Conservation (phyloP, 306 rosid species). For the Aeschynomene evenia region DNA sequence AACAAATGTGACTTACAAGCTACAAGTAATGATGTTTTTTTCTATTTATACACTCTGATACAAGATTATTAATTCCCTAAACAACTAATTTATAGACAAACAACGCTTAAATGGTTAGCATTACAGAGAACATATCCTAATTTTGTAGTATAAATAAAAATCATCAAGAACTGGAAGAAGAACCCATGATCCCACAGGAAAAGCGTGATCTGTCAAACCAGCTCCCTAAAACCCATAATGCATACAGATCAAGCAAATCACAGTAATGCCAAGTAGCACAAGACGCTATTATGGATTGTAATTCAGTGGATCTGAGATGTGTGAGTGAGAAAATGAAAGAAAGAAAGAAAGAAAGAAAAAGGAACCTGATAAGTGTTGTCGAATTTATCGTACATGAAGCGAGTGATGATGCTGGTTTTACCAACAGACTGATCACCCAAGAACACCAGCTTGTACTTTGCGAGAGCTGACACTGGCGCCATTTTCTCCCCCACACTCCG, state of each 20-base stretch:
- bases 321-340: conserved; percentile 1
- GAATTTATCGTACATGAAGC: conserved; percentile 52
- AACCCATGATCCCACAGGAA: conserved; percentile 11
- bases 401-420: conserved; percentile 53
- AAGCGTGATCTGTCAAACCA: conserved; percentile 25
- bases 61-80: too few relatives aligned
- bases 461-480: conserved; percentile 54
- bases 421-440: conserved; percentile 53
- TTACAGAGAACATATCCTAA: not conserved
- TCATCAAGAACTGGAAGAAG: not conserved
- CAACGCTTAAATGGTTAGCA: not conserved
- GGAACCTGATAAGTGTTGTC: conserved; percentile 49
- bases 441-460: conserved; percentile 52
- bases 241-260: conserved; percentile 18
- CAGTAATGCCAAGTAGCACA: not conserved
- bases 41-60: too few relatives aligned
- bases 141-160: not conserved
- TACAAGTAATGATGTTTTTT: too few relatives aligned
- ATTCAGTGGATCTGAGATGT: not conserved
- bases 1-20: too few relatives aligned
- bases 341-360: not conserved
- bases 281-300: not conserved
- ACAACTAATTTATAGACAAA: not conserved
- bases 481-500: not conserved
- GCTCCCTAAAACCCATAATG: not conserved